Evolutionary conservation across 192 early-diverging fungal species (phyloP).

Genomic region (Jimgerdemannia lactiflua): DNA sequence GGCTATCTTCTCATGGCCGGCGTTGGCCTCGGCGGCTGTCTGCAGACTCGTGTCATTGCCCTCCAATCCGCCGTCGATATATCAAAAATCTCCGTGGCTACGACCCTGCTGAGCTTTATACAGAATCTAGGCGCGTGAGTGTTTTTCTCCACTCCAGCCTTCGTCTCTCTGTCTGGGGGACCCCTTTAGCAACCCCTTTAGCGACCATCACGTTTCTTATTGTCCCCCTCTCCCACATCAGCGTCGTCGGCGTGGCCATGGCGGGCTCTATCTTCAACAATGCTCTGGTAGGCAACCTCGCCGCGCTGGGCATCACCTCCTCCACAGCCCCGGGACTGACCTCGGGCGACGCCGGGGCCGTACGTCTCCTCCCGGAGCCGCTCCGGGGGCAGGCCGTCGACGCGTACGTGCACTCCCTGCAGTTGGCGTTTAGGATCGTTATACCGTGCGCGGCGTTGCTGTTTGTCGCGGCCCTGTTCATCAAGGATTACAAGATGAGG

Average conservation of each 20-base stretch:
- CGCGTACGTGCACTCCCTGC: background rate
- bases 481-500: background rate
- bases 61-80: conserved; percentile 62
- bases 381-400: background rate
- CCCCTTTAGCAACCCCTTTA: background rate
- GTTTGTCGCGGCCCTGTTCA: background rate
- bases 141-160: background rate
- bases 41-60: conserved; percentile 74
- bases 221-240: background rate
- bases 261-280: conserved; percentile 59
- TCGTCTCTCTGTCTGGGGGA: background rate
- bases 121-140: background rate
- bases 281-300: background rate
- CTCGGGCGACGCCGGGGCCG: background rate
- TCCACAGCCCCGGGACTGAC: background rate
- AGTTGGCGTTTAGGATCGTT: background rate
- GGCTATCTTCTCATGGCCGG: conserved; percentile 68
- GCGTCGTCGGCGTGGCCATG: conserved; percentile 63
- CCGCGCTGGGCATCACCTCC: background rate
- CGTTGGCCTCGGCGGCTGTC: conserved; percentile 66
- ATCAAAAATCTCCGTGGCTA: background rate
- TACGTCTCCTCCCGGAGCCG: background rate
- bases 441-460: background rate
- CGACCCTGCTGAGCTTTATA: background rate
- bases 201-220: background rate